These are phyloP conservation scores for Omphalotus guepiniiformis DNA, from an alignment of 768 basidiomycete genomes.

Conservation along the genomic window DNA sequence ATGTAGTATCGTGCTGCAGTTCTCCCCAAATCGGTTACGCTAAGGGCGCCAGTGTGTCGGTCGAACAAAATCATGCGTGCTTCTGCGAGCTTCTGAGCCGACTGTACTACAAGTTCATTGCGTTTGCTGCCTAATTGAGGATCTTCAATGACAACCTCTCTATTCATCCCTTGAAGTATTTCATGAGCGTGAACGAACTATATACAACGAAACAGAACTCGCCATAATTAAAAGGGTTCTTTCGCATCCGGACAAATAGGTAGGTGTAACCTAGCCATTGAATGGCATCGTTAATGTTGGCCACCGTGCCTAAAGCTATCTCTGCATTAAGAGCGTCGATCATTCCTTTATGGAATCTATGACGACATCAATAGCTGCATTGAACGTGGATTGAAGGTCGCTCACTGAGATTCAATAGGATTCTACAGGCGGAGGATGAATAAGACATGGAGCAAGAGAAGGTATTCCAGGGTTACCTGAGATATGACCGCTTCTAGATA, in stretches of 20 bases:
- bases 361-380: slow-evolving; percentile 8
- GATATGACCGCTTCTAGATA: slow-evolving; percentile 86
- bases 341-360: slow-evolving; percentile 77
- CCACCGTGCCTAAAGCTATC: slow-evolving; percentile 90
- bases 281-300: slow-evolving; percentile 80
- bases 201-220: too few species aligned
- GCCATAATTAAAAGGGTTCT: slow-evolving; percentile 88
- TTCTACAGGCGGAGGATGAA: slow-evolving; percentile 43
- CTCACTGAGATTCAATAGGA: slow-evolving; percentile 94
- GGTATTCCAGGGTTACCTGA: slow-evolving; percentile 46
- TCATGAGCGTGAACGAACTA: too few species aligned
- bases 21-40: slow-evolving; percentile 86
- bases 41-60: slow-evolving; percentile 48
- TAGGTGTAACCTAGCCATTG: slow-evolving; percentile 98
- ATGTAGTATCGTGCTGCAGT: slow-evolving; percentile 98
- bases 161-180: slow-evolving; percentile 56
- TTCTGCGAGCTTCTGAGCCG: slow-evolving; percentile 63
- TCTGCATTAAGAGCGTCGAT: slow-evolving; percentile 93
- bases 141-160: slow-evolving; percentile 66
- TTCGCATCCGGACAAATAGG: slow-evolving; percentile 90
- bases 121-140: slow-evolving; percentile 69
- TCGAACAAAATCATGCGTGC: slow-evolving; percentile 84
- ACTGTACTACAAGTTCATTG: slow-evolving; percentile 56
- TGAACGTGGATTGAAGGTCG: neutral
- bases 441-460: neutral